A percentile compares a stretch with the other conserved stretches of the same genome.
Conservation (phyloP, 1,284 basidiomycete species). For the Paramarasmius palmivorus region DNA sequence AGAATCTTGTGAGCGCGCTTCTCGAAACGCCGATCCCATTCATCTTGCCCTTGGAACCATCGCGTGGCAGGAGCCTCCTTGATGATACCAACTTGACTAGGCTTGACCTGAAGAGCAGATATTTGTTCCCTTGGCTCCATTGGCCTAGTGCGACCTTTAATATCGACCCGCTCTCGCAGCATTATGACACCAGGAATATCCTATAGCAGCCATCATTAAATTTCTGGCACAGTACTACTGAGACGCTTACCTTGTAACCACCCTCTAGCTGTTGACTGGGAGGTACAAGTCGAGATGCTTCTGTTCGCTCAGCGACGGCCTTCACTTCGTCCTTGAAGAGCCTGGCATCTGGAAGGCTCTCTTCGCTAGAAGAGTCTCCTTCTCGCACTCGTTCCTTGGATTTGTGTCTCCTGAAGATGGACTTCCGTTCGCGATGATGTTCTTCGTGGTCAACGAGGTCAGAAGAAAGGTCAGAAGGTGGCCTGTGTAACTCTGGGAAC, state of each 20-base stretch:
- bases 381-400: neutral
- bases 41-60: conserved; percentile 58
- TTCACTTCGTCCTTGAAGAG: conserved; percentile 13
- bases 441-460: conserved; percentile 17
- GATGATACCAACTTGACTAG: conserved; percentile 66
- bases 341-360: neutral
- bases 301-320: neutral
- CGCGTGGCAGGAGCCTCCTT: conserved; percentile 59
- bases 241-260: conserved; percentile 1
- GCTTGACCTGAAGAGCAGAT: conserved; percentile 53
- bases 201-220: conserved; percentile 9
- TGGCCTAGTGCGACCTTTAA: conserved; percentile 62
- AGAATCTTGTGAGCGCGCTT: conserved; percentile 39
- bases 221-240: neutral
- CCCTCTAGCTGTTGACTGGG: neutral
- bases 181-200: conserved; percentile 37
- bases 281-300: no score
- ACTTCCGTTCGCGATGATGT: neutral
- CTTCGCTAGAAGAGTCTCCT: neutral
- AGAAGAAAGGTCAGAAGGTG: conserved; percentile 25
- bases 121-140: conserved; percentile 71
- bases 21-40: conserved; percentile 57
- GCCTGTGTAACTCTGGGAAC: conserved; percentile 45
- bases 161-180: conserved; percentile 80
- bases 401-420: conserved; percentile 4